Evolutionary conservation across 257 asterid species (phyloP), one percentile per base, ranked within the genome.

Genomic region (Buddleja alternifolia): DNA sequence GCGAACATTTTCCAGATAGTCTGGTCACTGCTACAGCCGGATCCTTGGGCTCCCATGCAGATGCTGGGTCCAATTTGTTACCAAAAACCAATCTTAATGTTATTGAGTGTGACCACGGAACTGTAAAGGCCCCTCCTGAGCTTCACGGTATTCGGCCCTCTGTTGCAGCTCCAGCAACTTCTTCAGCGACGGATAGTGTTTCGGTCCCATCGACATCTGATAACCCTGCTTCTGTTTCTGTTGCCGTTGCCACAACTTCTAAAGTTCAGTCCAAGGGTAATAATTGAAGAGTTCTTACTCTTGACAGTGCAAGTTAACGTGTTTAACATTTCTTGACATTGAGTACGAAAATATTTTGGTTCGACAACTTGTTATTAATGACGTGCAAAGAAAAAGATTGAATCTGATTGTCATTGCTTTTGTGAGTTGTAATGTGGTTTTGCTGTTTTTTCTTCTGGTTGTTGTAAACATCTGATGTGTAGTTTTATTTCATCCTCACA

Each of bases 181-280:
- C 64, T 63, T 74, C 81, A 7, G 66, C 47, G 20, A 23, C 73
- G 12, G 71, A 77, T 24, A 32, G 59, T 69, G 73, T 61, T 20
- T 62, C 81, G 34, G 76, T 25, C 57, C 21, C 90, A 48, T 85
- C 90, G 23, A 67, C 83, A 44, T 76, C 87, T 54, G 79, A 70
- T 24, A 50, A 75, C 60, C 55, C 66, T 3, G 21, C 78, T 15
- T 70, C 72, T 10, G 15, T 89, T 66, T 83, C 69, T 20, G 72
- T 86, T 48, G 75, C 88, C 37, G 73, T 76, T 6, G 53, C 80
- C 19, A 61, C 90, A 45, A 47, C 85, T 41, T 63, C 89, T 20
- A 90, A 88, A 78, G 72, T 64, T 70, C 95, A 83, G 60, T 8
- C 95, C 37, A 93, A 88, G 75, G 95, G 98, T 93, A 75, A 78